phyloP scores from a whole-genome alignment of 2,329 filamentous ascomycete species.

The Diaporthe ampelina region DNA sequence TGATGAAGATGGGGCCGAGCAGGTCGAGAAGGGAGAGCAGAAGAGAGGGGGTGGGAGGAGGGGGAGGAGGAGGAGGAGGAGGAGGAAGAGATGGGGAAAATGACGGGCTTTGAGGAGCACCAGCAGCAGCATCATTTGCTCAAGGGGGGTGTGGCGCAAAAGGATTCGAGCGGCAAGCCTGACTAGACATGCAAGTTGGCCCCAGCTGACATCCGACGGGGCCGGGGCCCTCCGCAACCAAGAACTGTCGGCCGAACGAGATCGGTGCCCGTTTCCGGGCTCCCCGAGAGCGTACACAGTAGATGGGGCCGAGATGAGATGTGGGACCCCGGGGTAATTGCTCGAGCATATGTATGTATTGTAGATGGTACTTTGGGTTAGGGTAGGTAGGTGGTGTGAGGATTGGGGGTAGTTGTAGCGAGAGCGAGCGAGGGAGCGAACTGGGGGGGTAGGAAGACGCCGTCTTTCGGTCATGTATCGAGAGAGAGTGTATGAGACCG shows the following conservation, averaged over 20 bases:
- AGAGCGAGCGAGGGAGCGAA: slow-evolving; percentile 10
- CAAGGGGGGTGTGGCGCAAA: slow-evolving; percentile 10
- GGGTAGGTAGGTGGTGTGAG: slow-evolving; percentile 10
- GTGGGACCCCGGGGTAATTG: slow-evolving; percentile 8
- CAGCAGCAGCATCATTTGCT: slow-evolving; percentile 22
- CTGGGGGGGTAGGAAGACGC: neutral
- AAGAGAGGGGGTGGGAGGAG: neutral
- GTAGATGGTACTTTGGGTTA: slow-evolving; percentile 9
- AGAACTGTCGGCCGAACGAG: slow-evolving; percentile 36
- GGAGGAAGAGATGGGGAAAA: neutral
- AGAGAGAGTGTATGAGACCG: neutral
- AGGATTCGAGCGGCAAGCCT: slow-evolving; percentile 21
- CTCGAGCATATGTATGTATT: neutral
- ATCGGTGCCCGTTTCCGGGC: slow-evolving; percentile 37
- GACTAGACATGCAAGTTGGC: slow-evolving; percentile 19
- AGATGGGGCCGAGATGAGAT: slow-evolving; percentile 31
- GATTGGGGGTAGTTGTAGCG: neutral
- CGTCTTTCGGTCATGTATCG: slow-evolving; percentile 3
- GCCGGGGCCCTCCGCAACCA: slow-evolving; percentile 27
- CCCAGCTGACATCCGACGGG: slow-evolving; percentile 38
- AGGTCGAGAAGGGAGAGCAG: neutral
- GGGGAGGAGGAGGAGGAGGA: neutral
- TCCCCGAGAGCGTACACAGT: slow-evolving; percentile 30
- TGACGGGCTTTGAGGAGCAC: slow-evolving; percentile 16
- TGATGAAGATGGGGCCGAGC: slow-evolving; percentile 2